Base-by-base conservation (phyloP, 768 basidiomycete genomes). In the Cubamyces lactineus region DNA sequence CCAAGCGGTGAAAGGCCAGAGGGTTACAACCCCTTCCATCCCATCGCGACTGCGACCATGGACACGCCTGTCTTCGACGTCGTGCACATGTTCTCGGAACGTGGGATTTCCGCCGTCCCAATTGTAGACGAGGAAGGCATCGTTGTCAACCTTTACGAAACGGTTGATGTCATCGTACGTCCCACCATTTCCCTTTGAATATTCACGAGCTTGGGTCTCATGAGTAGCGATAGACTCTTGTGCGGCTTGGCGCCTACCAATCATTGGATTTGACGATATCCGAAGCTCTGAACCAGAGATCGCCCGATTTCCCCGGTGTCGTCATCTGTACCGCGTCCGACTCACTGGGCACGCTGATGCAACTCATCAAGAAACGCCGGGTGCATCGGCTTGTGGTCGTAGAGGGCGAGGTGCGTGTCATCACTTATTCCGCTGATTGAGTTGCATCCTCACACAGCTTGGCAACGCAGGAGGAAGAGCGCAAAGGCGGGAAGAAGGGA, bases 11-110 rank as follows among this genome's bases (percentile, higher is more conserved):
- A 83, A 42, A 72, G 74, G 8, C 76, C 83, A 6, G 80, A 83
- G 53, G 80, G 79, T 52, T 78, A 83, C 43, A 88, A 89, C 60
- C 92, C 90, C 0, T 98, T 87, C 75, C 84, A 89, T 73, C 97
- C 97, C 2, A 87, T 98, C 59, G 91, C 92, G 5, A 97, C 95
- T 0, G 96, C 96, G 12, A 95, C 87, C 34, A 80, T 96, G 70
- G 79, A 87, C 59, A 97, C 96, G 0, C 90, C 92, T 28, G 97
- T 99, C 2, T 98, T 97, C 69, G 95, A 98, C 70, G 94, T 98
- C 62, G 97, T 98, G 2, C 97, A 99, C 71, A 94, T 96, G 90
- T 98, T 98, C 74, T 96, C 94, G 0, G 92, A 95, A 74, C 85
- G 90, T 45, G 89, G 95, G 26, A 97, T 99, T 67, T 95, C 93